phyloP scores from a whole-genome alignment of 371 early-diverging fungal species.

The Quaeritorhiza haematococci region DNA sequence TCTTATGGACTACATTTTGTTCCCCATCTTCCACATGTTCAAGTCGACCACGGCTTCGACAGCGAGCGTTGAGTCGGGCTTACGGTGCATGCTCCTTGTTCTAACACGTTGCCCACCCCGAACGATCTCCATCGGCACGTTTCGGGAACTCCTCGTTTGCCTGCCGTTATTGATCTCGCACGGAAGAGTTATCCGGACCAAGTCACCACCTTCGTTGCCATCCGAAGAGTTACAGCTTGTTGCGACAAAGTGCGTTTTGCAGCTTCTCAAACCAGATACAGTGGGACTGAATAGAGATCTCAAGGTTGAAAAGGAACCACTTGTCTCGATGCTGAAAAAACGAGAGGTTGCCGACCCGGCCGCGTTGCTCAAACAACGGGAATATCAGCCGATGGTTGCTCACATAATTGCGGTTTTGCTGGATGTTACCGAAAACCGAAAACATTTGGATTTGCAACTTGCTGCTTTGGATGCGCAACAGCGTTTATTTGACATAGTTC shows the following conservation, averaged over 20 bases:
- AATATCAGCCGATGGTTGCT: slow-evolving; percentile 27
- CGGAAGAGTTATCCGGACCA: slow-evolving; percentile 15
- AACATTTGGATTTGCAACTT: slow-evolving; percentile 34
- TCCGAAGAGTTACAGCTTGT: slow-evolving; percentile 42
- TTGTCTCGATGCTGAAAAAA: too few species aligned
- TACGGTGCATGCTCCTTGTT: slow-evolving; percentile 23
- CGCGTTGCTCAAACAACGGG: too few species aligned
- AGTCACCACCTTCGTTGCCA: slow-evolving; percentile 4
- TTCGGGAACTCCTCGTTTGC: slow-evolving; percentile 22
- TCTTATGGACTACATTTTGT: slow-evolving; percentile 22
- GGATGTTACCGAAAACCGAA: slow-evolving; percentile 25
- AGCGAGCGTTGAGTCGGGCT: slow-evolving; percentile 20
- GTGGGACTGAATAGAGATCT: slow-evolving; percentile 13
- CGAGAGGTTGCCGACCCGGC: too few species aligned
- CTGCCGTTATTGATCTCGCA: slow-evolving; percentile 23
- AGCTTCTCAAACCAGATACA: slow-evolving; percentile 6
- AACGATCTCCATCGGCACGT: slow-evolving; percentile 13
- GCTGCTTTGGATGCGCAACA: slow-evolving; percentile 31
- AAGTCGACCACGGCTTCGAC: slow-evolving; percentile 7
- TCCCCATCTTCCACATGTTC: slow-evolving; percentile 24
- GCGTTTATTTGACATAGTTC: slow-evolving; percentile 29
- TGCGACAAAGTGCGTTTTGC: too few species aligned
- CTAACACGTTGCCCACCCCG: slow-evolving; percentile 19
- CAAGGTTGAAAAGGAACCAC: too few species aligned
- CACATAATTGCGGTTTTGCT: slow-evolving; percentile 31